Conservation (phyloP, 441 rosid genomes). For the Pelargonium citronellum region DNA sequence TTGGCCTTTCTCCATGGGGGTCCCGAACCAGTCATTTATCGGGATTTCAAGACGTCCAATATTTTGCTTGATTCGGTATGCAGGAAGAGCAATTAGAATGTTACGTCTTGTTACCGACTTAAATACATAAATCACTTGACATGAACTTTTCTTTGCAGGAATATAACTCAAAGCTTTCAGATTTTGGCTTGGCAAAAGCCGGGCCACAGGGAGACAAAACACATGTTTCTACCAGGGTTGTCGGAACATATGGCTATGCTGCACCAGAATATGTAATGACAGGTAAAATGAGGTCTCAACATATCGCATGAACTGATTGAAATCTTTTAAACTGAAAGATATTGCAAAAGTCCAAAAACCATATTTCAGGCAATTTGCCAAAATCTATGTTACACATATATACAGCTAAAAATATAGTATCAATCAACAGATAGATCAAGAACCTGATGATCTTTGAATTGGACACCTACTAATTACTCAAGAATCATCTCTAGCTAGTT, state of each 20-base stretch:
- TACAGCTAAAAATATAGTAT: no score
- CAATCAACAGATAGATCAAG: no score
- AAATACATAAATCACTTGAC: background rate
- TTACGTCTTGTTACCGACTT: background rate
- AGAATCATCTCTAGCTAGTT: no score
- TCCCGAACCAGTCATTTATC: constrained; percentile 43
- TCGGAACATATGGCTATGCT: constrained; percentile 52
- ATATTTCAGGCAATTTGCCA: no score
- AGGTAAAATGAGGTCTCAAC: constrained; percentile 22
- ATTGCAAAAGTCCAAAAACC: no score
- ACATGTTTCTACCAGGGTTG: constrained; percentile 51
- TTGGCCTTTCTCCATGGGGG: constrained; percentile 52
- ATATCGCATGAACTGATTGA: no score
- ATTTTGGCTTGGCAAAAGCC: constrained; percentile 52
- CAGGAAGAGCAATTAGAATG: background rate
- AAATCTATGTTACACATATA: no score
- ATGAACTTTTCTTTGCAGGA: constrained; percentile 26
- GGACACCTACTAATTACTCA: no score
- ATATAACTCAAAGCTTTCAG: constrained; percentile 47
- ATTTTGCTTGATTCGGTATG: constrained; percentile 47
- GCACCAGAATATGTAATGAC: constrained; percentile 56
- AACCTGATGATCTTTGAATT: no score
- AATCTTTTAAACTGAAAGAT: no score
- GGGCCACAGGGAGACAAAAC: constrained; percentile 50
- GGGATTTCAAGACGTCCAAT: constrained; percentile 53